These are phyloP conservation scores for Coemansia sp. DNA, from an alignment of 192 early-diverging fungal genomes.

Conservation along the genomic window DNA sequence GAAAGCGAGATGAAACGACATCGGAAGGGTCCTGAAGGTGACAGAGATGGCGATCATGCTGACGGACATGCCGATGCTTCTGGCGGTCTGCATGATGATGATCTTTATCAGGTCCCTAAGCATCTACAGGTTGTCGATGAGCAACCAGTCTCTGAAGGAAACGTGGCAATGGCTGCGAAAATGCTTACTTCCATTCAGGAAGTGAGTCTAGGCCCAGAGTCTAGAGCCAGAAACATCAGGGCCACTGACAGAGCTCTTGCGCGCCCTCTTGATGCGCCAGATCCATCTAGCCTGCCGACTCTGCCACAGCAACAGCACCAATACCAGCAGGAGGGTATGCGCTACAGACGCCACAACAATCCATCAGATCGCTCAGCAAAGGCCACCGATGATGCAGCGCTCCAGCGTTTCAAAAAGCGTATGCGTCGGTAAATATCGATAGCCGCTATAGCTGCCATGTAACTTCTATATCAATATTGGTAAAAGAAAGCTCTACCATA, in stretches of 20 bases:
- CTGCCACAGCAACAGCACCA: slow-evolving; percentile 13
- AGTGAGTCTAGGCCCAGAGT: slow-evolving; percentile 82
- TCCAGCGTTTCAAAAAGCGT: slow-evolving; percentile 83
- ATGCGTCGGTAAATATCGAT: slow-evolving; percentile 59
- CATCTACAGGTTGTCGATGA: slow-evolving; percentile 58
- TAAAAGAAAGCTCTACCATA: too few relatives aligned
- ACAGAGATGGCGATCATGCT: not conserved
- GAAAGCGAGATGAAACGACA: slow-evolving; percentile 63
- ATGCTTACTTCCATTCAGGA: slow-evolving; percentile 93
- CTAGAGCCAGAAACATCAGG: slow-evolving; percentile 66
- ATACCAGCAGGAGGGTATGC: slow-evolving; percentile 12
- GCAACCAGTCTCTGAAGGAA: slow-evolving; percentile 77
- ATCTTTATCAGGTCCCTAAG: slow-evolving; percentile 67
- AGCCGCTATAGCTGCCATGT: too few relatives aligned
- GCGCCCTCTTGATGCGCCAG: not conserved
- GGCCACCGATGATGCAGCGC: slow-evolving; percentile 82
- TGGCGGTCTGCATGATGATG: slow-evolving; percentile 41
- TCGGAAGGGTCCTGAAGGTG: slow-evolving; percentile 6
- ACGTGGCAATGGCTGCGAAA: slow-evolving; percentile 77
- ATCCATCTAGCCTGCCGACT: not conserved
- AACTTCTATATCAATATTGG: too few relatives aligned
- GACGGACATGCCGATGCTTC: slow-evolving; percentile 9
- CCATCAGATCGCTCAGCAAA: slow-evolving; percentile 60
- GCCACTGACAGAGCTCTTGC: slow-evolving; percentile 64
- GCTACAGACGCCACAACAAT: slow-evolving; percentile 25